These are phyloP conservation scores for Hyaloscypha variabilis DNA, from an alignment of 495 filamentous ascomycete genomes.

Conservation along the genomic window DNA sequence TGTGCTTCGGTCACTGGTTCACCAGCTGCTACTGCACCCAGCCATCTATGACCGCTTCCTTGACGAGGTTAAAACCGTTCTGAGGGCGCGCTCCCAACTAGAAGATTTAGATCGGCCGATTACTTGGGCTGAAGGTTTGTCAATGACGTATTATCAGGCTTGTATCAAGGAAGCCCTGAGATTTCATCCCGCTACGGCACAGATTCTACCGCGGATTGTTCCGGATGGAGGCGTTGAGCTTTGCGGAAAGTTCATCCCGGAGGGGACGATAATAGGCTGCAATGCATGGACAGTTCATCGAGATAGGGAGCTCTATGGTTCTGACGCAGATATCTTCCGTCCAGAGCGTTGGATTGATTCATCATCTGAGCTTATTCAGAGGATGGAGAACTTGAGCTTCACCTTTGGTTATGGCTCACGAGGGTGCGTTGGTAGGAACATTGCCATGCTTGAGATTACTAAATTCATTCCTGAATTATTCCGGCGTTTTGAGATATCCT, in stretches of 20 bases:
- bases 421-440: no score
- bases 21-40: slow-evolving; percentile 49
- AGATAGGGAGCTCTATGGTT: not conserved
- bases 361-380: no score
- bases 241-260: not conserved
- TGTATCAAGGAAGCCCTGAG: not conserved
- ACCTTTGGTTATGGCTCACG: no score
- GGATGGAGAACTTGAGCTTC: no score
- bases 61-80: not conserved
- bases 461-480: no score
- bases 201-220: not conserved
- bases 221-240: not conserved
- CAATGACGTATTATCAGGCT: not conserved
- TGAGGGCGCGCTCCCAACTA: no score
- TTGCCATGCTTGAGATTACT: no score
- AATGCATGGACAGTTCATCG: not conserved
- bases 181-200: not conserved
- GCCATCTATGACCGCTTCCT: not conserved
- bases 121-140: slow-evolving; percentile 32
- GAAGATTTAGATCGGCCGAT: not conserved
- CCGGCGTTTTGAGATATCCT: no score
- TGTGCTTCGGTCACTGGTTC: slow-evolving; percentile 49
- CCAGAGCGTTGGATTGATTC: no score
- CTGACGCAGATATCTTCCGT: no score
- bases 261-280: not conserved